Base-by-base conservation (phyloP, 2,329 filamentous ascomycete genomes). In the Trichoderma sp. region DNA sequence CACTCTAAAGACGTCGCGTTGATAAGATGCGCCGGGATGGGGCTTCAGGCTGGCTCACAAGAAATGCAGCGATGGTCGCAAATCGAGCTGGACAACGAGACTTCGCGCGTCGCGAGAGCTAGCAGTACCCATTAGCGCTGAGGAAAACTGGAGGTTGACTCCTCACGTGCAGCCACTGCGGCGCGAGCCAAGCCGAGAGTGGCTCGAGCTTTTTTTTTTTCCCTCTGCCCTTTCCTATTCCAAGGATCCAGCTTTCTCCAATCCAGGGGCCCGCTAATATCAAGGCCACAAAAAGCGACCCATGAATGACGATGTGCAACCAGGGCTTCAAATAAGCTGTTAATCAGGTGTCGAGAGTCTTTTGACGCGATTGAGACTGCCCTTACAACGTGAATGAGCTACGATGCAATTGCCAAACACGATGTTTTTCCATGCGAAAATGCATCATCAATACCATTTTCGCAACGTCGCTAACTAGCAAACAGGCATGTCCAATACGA, bases 141-240 rank as follows among this genome's bases (percentile, higher is more conserved):
- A 70, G 68, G 68, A 63, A 58, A 67, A 62, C 67, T 58, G 47
- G 57, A 52, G 37, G 29, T 58, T 37, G 49, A 31, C 58, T 52
- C 61, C 69, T 70, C 69, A 70, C 69, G 69, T 70, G 69, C 65
- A 68, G 65, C 65, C 61, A 52, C 43, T 27, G 47, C 37, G 47
- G 66, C 66, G 60, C 66, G 49, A 62, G 57, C 40, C 55, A 37
- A 53, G 58, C 57, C 49, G 52, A 56, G 66, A 65, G 61, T 69
- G 68, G 68, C 61, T 61, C 68, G 56, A 69, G 68, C 68, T 60
- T 56, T 55, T 53, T 37, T 58, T 35, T 49, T 53, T 55, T 58
- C 53, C 47, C 40, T 43, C 13, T 33, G 29, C 33, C 35, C 55
- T 37, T 24, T 10, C 40, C 52, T 33, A 47, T 56, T 53, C 31